A percentile compares a stretch with the other conserved stretches of the same genome.
These are phyloP conservation scores for Phialemoniopsis sp. DNA, from an alignment of 2,329 filamentous ascomycete species.

Conservation along the genomic window DNA sequence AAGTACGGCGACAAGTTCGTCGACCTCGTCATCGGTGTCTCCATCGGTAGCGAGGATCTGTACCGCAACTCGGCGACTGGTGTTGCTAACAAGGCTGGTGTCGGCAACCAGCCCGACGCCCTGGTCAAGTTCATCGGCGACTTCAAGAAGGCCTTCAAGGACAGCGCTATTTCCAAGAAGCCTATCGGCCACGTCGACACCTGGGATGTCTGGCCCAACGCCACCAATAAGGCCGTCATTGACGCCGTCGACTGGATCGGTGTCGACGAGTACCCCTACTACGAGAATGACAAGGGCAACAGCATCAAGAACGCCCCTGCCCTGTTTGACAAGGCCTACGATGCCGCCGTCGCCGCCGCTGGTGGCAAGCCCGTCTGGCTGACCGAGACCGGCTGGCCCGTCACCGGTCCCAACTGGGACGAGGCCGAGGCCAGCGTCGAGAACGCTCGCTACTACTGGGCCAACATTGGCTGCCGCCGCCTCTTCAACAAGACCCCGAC, in stretches of 20 bases:
- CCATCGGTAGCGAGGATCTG: slow-evolving; percentile 64
- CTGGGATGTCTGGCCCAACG: slow-evolving; percentile 59
- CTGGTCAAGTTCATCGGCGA: slow-evolving; percentile 64
- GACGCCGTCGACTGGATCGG: slow-evolving; percentile 61
- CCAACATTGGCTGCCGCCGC: slow-evolving; percentile 53
- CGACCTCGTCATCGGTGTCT: slow-evolving; percentile 59
- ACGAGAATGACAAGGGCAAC: slow-evolving; percentile 53
- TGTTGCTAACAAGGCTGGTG: slow-evolving; percentile 55
- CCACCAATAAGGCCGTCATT: slow-evolving; percentile 55
- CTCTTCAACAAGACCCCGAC: slow-evolving; percentile 52
- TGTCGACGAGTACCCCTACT: slow-evolving; percentile 64
- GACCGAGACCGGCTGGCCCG: slow-evolving; percentile 48
- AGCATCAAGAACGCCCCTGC: slow-evolving; percentile 47
- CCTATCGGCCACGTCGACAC: slow-evolving; percentile 66
- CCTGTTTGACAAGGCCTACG: slow-evolving; percentile 49
- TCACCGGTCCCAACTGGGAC: slow-evolving; percentile 47
- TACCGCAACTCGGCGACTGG: slow-evolving; percentile 61
- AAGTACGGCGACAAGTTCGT: slow-evolving; percentile 46
- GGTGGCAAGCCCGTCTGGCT: slow-evolving; percentile 13
- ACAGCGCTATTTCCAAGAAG: slow-evolving; percentile 35
- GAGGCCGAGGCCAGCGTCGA: slow-evolving; percentile 47
- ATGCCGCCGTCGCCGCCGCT: slow-evolving; percentile 38
- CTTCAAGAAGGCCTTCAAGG: slow-evolving; percentile 54
- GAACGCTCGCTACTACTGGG: slow-evolving; percentile 63
- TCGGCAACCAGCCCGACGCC: slow-evolving; percentile 53